Evolutionary conservation across 495 filamentous ascomycete species (phyloP).

Genomic region (Penicillium diatomitis): DNA sequence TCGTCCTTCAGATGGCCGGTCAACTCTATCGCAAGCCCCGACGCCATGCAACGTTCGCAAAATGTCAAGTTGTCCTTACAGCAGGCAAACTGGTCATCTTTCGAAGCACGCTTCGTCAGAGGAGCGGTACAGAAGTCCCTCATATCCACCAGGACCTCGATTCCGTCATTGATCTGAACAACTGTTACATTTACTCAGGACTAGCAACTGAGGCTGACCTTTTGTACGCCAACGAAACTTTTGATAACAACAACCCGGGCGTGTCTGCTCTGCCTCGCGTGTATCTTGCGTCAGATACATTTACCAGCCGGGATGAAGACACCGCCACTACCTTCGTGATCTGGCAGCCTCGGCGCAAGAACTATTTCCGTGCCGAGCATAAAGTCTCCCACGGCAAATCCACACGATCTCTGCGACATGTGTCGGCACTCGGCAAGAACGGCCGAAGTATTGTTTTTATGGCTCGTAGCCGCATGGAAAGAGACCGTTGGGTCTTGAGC

Average conservation of each 20-base stretch:
- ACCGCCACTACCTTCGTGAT: conserved; percentile 64
- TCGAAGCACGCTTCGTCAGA: conserved; percentile 47
- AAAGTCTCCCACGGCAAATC: conserved; percentile 33
- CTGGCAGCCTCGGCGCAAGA: conserved; percentile 56
- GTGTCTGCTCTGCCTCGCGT: conserved; percentile 54
- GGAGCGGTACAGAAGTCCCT: conserved; percentile 47
- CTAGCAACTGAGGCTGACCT: conserved; percentile 58
- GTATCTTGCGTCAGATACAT: conserved; percentile 52
- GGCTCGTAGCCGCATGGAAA: conserved; percentile 59
- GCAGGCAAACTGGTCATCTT: conserved; percentile 58
- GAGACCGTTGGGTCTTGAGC: conserved; percentile 67
- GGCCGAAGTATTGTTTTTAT: conserved; percentile 65
- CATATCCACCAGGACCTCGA: conserved; percentile 58
- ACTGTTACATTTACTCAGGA: conserved; percentile 68
- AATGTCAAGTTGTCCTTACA: conserved; percentile 54
- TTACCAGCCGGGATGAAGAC: conserved; percentile 62
- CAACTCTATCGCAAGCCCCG: conserved; percentile 59
- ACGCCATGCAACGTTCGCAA: conserved; percentile 52
- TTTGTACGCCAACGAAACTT: conserved; percentile 60
- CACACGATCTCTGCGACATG: conserved; percentile 36
- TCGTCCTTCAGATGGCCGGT: conserved; percentile 42
- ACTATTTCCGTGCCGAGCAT: conserved; percentile 47
- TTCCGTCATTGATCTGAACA: conserved; percentile 48
- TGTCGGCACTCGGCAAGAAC: conserved; percentile 49
- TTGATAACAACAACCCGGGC: conserved; percentile 59